Evolutionary conservation across 306 rosid genomes (phyloP).

Genomic region (Argentina anserina): DNA sequence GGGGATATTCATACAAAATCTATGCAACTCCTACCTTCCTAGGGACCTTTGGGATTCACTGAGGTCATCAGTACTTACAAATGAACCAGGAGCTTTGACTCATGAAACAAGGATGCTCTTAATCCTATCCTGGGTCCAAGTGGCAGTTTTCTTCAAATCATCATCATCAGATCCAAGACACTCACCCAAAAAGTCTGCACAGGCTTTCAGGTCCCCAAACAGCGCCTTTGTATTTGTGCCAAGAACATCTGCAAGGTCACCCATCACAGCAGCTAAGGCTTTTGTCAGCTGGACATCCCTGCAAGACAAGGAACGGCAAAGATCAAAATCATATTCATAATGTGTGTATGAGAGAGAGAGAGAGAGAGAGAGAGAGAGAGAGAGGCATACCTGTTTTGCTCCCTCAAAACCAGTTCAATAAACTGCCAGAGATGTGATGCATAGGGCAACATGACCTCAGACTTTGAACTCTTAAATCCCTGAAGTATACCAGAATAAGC

Average conservation of each 20-base stretch:
- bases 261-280: constrained; percentile 35
- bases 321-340: background rate
- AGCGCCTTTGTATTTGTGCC: constrained; percentile 24
- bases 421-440: constrained; percentile 37
- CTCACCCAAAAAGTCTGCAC: constrained; percentile 26
- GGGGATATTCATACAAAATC: constrained; percentile 6
- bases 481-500: constrained; percentile 40
- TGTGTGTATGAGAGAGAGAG: background rate
- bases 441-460: constrained; percentile 37
- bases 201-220: constrained; percentile 20
- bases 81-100: constrained; percentile 2
- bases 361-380: background rate
- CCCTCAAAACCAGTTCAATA: constrained; percentile 25
- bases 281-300: constrained; percentile 36
- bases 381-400: constrained; percentile 17
- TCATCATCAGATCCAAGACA: constrained; percentile 34
- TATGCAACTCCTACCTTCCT: constrained; percentile 1
- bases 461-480: constrained; percentile 30
- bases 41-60: background rate
- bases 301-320: background rate
- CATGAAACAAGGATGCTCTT: constrained; percentile 36
- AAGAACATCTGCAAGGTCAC: constrained; percentile 37
- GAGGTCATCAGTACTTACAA: background rate
- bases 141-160: constrained; percentile 27
- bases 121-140: constrained; percentile 33